phyloP scores from a whole-genome alignment of 805 yeast species.

The Nematodospora valgi region DNA sequence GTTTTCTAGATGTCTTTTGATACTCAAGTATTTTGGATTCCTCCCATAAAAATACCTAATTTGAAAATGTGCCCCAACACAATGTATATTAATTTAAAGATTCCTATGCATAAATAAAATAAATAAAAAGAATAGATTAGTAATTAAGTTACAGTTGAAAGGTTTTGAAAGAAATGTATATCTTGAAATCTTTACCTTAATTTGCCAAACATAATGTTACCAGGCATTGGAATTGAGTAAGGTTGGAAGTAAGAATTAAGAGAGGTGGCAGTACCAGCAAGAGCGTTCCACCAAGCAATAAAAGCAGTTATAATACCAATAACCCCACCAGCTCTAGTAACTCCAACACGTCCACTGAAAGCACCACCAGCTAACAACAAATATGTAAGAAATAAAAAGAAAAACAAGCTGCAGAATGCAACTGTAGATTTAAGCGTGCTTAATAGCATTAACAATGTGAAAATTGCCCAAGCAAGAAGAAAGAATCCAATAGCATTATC shows the following conservation, averaged over 20 bases:
- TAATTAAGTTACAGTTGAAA: too few species aligned
- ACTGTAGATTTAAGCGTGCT: conserved; percentile 64
- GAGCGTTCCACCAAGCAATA: conserved; percentile 61
- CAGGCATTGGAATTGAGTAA: conserved; percentile 37
- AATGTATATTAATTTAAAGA: too few species aligned
- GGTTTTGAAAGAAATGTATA: too few species aligned
- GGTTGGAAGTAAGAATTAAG: conserved; percentile 58
- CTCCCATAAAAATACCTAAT: too few species aligned
- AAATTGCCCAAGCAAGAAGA: conserved; percentile 60
- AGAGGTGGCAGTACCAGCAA: conserved; percentile 56
- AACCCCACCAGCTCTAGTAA: conserved; percentile 59
- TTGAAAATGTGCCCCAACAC: too few species aligned
- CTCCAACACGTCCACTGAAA: conserved; percentile 38
- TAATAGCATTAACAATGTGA: conserved; percentile 51
- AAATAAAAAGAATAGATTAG: too few species aligned
- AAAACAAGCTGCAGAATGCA: conserved; percentile 56
- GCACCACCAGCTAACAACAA: conserved; percentile 52
- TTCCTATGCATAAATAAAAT: too few species aligned
- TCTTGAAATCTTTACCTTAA: too few species aligned
- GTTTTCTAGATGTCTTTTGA: too few species aligned
- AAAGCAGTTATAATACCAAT: conserved; percentile 55
- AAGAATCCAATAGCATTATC: conserved; percentile 56
- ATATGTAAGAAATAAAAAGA: conserved; percentile 52
- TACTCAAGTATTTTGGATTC: too few species aligned
- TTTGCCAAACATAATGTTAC: conserved; percentile 7